Conservation (phyloP, 352 stramenopile genomes). For the Hyaloperonospora arabidopsidis region DNA sequence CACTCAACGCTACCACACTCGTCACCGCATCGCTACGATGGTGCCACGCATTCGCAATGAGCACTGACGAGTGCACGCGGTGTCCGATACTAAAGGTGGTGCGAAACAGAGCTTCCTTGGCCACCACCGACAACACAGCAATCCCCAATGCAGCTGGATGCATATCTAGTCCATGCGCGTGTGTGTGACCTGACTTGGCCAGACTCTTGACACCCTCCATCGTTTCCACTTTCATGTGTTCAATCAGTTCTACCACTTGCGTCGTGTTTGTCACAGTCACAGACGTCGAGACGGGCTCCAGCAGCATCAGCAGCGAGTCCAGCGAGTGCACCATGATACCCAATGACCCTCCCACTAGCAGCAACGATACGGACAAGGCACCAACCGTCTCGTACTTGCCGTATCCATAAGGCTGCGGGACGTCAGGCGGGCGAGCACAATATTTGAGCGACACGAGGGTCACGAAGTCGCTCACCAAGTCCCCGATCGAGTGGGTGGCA, state of each 20-base stretch:
- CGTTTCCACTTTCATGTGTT: constrained; percentile 23
- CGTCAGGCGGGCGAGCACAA: constrained; percentile 87
- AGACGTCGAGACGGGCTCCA: constrained; percentile 23
- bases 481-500: constrained; percentile 89
- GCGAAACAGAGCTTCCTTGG: constrained; percentile 90
- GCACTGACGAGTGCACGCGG: constrained; percentile 84
- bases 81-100: constrained; percentile 87
- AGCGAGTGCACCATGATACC: constrained; percentile 65
- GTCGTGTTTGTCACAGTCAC: constrained; percentile 20
- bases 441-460: constrained; percentile 89
- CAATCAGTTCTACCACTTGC: constrained; percentile 20
- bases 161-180: constrained; percentile 28
- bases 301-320: constrained; percentile 47
- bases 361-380: constrained; percentile 48
- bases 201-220: constrained; percentile 33
- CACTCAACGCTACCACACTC: constrained; percentile 64
- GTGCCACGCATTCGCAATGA: constrained; percentile 96
- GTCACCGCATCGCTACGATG: constrained; percentile 81
- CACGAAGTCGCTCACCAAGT: constrained; percentile 92
- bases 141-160: constrained; percentile 75
- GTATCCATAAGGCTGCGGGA: constrained; percentile 76
- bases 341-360: constrained; percentile 56
- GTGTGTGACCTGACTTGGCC: constrained; percentile 14
- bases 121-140: constrained; percentile 74
- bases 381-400: constrained; percentile 72